Evolutionary conservation across 2,329 filamentous ascomycete genomes (phyloP), one percentile per base, ranked within the genome.

Genomic region (Xylaria sp.): DNA sequence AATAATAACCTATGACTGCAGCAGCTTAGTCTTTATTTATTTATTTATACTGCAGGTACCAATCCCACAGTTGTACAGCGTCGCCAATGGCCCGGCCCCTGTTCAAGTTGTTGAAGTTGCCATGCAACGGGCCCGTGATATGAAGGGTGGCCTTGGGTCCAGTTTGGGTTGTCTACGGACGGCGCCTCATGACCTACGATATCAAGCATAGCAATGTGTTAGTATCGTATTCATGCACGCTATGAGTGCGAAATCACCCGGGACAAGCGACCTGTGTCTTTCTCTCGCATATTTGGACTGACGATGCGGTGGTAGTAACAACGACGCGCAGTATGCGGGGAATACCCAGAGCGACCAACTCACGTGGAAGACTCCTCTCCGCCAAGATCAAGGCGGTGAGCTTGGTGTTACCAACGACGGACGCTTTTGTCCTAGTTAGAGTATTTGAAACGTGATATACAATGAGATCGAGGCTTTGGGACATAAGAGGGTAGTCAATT

Each of bases 71-170:
- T 87, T 87, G 63, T 80, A 86, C n/a, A 84, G 77, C 1, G 86
- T 88, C 1, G 85, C 86, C 0, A 90, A 91, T 1, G 88, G 91
- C 77, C 87, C 91, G 76, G 91, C 90, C 15, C 93, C 90, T 0
- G 91, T 93, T 48, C 91, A 93, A 76, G 80, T 93, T 5, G 86
- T 93, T 34, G 89, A 93, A 80, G 80, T 84, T 0, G 89, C 90
- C 12, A 83, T 90, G 70, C 90, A 93, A 46, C 72, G 91, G 91
- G 0, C 91, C 90, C 5, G 83, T 88, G 8, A 76, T 34, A 93
- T 93, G 89, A 76, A 90, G 88, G 74, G 88, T 90, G 79, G 73
- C 45, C 18, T 32, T 25, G 9, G 30, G 45, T 34, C n/a, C 32
- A 23, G 9, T 39, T 58, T 10, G 43, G 55, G 36, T 36, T 45